These are phyloP conservation scores for Fraxinus sp. DNA, from an alignment of 305 asterid species.

Conservation along the genomic window DNA sequence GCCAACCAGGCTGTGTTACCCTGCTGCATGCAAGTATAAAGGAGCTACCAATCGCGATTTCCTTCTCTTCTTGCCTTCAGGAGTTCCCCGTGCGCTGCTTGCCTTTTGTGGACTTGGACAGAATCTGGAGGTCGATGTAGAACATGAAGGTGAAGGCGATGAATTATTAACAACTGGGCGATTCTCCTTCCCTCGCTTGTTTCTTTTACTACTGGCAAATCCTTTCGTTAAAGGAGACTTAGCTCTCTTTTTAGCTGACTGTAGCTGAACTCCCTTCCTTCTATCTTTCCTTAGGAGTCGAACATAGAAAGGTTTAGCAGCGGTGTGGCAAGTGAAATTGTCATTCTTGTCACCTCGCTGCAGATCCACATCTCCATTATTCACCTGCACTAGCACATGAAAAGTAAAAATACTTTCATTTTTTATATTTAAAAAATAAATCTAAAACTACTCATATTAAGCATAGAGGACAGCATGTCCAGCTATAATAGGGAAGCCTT, in stretches of 20 bases:
- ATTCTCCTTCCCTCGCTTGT: conserved; percentile 53
- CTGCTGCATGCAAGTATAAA: conserved; percentile 42
- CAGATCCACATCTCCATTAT: conserved; percentile 76
- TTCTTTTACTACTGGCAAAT: conserved; percentile 26
- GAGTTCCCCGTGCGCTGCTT: conserved; percentile 48
- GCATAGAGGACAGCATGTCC: neutral
- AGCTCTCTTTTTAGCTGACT: conserved; percentile 57
- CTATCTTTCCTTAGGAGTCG: conserved; percentile 45
- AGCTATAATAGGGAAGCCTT: neutral
- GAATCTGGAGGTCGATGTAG: conserved; percentile 7
- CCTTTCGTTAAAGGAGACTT: conserved; percentile 49
- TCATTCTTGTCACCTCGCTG: conserved; percentile 27
- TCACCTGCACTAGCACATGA: conserved; percentile 52
- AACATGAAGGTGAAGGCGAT: conserved; percentile 50
- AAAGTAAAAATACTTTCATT: neutral
- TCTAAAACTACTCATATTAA: neutral
- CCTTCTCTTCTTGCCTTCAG: conserved; percentile 80
- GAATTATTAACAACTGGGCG: conserved; percentile 20
- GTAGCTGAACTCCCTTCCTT: conserved; percentile 44
- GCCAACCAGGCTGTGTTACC: conserved; percentile 22
- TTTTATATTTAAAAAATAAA: neutral
- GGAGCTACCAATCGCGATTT: conserved; percentile 48
- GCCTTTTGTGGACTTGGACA: conserved; percentile 41
- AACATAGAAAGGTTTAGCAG: conserved; percentile 58
- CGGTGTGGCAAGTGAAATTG: conserved; percentile 53